Evolutionary conservation across 768 basidiomycete genomes (phyloP).

Genomic region (Mycena crocata): DNA sequence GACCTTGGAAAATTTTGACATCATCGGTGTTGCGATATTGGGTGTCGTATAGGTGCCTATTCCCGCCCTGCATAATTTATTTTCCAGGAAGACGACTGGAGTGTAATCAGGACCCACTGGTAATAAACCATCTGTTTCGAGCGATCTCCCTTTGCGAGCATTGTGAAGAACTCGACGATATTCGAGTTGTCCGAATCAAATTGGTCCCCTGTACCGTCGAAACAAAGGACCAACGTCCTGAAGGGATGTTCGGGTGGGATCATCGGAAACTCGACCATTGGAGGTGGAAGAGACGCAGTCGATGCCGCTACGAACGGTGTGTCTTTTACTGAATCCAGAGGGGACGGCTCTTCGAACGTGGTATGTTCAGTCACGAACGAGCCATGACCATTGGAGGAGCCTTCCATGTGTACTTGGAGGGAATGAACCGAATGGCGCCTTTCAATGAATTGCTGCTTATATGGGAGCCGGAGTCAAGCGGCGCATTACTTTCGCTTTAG

Average conservation of each 20-base stretch:
- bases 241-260: slow-evolving; percentile 42
- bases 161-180: slow-evolving; percentile 60
- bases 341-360: no score
- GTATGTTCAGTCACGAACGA: no score
- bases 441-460: no score
- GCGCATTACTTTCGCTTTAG: no score
- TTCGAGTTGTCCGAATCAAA: slow-evolving; percentile 57
- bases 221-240: slow-evolving; percentile 74
- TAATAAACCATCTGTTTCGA: slow-evolving; percentile 67
- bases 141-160: slow-evolving; percentile 65
- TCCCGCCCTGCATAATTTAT: slow-evolving; percentile 54
- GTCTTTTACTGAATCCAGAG: no score
- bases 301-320: no score
- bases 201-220: slow-evolving; percentile 71
- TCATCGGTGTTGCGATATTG: slow-evolving; percentile 59
- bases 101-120: slow-evolving; percentile 46
- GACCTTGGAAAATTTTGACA: slow-evolving; percentile 48
- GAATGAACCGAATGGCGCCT: no score
- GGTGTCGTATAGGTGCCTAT: slow-evolving; percentile 71
- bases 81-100: not conserved
- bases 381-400: no score
- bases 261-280: not conserved
- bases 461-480: no score
- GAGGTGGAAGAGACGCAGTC: no score
- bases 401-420: no score